Percentiles rank a stretch among this genome's conserved stretches.
Evolutionary conservation across 192 early-diverging fungal species (phyloP).

Genomic region (Linnemannia exigua): DNA sequence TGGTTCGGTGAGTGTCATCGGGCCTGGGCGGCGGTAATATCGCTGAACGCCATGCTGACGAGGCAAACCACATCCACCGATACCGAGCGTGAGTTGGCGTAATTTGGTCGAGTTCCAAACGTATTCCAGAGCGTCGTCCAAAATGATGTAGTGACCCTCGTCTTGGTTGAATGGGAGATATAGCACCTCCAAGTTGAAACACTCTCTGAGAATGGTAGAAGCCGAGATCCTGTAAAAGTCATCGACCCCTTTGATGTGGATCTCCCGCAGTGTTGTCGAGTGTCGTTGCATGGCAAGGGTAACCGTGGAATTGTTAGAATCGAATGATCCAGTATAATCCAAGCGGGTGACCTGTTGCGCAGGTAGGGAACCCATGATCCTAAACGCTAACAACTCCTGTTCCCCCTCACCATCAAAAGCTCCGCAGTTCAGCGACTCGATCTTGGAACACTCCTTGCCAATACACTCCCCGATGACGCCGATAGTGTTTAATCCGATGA

Average conservation of each 20-base stretch:
- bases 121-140: not conserved
- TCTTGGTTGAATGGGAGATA: not conserved
- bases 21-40: not conserved
- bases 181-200: not conserved
- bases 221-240: not conserved
- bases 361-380: not conserved
- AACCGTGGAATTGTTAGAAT: not conserved
- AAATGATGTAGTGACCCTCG: not conserved
- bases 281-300: not conserved
- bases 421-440: not conserved
- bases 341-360: not conserved
- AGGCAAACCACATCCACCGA: not conserved
- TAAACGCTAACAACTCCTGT: not conserved
- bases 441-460: not conserved
- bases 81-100: not conserved
- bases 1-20: not conserved
- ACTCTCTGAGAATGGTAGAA: not conserved
- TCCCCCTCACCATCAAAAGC: not conserved
- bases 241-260: not conserved
- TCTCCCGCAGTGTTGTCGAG: not conserved
- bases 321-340: not conserved
- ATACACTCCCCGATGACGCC: not conserved
- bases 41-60: not conserved
- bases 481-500: not conserved
- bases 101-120: not conserved